Evolutionary conservation across 176 grass and related monocot species (phyloP), one percentile per base, ranked within the genome.

Genomic region (Oryza glumipatula): DNA sequence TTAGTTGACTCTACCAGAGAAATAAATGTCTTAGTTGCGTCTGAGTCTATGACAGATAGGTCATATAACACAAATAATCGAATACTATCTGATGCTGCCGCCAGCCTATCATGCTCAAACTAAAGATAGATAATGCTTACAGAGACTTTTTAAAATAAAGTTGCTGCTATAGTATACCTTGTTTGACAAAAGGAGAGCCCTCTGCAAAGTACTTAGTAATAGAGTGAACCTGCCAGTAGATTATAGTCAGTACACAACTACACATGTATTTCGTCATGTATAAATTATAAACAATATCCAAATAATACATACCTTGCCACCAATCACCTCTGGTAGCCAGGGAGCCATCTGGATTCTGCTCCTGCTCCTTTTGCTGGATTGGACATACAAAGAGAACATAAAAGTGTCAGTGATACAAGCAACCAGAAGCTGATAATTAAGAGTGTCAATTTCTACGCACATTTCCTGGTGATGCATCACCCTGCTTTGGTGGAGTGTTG

Each of bases 301-400:
- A 49, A 64, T 1, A 63, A 63, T 2, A 1, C 17, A 67, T 88
- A 99, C 93, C 96, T 96, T 99, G 96, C 93, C 96, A 96, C 96
- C 96, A 99, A 84, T 99, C 92, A 81, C 96, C 96, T 94, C 96
- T 94, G 66, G 89, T 99, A 72, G 93, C 96, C 44, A 79, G 63
- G 30, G 91, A 88, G 67, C 77, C 93, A 73, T 92, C 91, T 0
- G 82, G 26, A 70, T 86, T 78, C 28, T 91, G 86, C 47, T 92
- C 91, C 28, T 91, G 86, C 47, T 92, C 91, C 84, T 86, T 90
- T 68, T 99, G 84, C 93, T 94, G 89, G 16, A 91, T 84, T 78
- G 21, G 6, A 80, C 43, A 79, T 85, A 63, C 19, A 87, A 69
- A 74, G 33, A 22, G 41, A 83, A 61, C 11, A 64, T 68, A 48